Percentiles rank a stretch among this genome's conserved stretches.
Conservation (phyloP, 495 filamentous ascomycete species). For the Talaromyces adpressus region DNA sequence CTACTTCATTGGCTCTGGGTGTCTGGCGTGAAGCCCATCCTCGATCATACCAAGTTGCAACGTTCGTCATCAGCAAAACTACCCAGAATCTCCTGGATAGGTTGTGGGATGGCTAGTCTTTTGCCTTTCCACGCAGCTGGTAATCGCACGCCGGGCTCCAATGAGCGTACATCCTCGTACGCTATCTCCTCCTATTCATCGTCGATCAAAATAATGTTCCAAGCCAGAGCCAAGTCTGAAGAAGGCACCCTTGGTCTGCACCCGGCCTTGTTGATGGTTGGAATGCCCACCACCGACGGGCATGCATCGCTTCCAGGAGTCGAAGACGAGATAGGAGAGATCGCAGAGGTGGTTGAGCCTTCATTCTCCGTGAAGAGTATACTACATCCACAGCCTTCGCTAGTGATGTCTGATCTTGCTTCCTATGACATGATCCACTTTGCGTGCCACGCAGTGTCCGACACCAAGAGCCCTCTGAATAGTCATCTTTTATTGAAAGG, state of each 20-base stretch:
- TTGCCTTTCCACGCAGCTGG: conserved; percentile 20
- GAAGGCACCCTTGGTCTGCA: conserved; percentile 11
- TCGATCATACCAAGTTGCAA: conserved; percentile 8
- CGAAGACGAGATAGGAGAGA: not conserved
- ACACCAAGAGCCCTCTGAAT: conserved; percentile 13
- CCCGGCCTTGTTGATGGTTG: not conserved
- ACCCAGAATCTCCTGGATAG: conserved; percentile 19
- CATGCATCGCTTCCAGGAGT: not conserved
- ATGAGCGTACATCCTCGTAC: conserved; percentile 14
- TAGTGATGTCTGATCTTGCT: conserved; percentile 13
- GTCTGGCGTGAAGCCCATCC: conserved; percentile 6
- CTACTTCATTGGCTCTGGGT: conserved; percentile 16
- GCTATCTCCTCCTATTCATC: conserved; percentile 24
- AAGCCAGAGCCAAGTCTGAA: conserved; percentile 2
- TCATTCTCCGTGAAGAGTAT: conserved; percentile 1
- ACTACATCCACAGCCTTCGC: not conserved
- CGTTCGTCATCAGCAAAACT: not conserved
- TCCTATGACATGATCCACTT: conserved; percentile 20
- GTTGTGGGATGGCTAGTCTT: conserved; percentile 12
- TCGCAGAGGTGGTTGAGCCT: not conserved
- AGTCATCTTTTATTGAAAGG: conserved; percentile 17
- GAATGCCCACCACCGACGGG: conserved; percentile 17
- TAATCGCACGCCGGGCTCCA: not conserved
- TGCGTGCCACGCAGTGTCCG: conserved; percentile 19
- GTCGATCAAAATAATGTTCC: conserved; percentile 19